Base-by-base conservation (phyloP, 371 early-diverging fungal genomes). In the Umbelopsis sp. region DNA sequence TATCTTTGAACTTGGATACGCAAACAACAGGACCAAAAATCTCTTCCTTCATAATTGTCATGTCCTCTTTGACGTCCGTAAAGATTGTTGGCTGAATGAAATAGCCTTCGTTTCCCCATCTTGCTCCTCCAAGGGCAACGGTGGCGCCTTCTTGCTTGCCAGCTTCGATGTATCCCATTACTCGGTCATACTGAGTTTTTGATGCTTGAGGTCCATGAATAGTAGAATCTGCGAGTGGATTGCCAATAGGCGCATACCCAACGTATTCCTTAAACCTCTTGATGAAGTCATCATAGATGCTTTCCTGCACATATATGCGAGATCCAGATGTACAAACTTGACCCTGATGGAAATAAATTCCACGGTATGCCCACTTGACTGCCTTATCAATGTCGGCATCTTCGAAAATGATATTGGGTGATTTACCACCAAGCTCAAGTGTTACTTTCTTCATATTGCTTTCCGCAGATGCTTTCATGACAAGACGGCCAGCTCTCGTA, bases 401-500 rank as follows among this genome's bases (percentile, higher is more conserved):
- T 10, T 18, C 25, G 22, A 57, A 57, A 8, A 57, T 57, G 18
- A 57, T 37, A 25, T 25, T 37, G 10, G 57, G 57, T 16, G 29
- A 32, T 22, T 57, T 57, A 3, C 57, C 57, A 18, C 57, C 57
- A 37, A 37, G 29, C 57, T 57, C 57, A 7, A 57, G 16, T 25
- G 35, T n/a, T 16, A 57, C 57, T 16, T 57, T 57, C 10, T 57
- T 24, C 57, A 57, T 8, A 24, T 57, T 57, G 25, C 24, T 24
- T 57, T 57, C 37, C 8, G 57, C 57, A 52, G 85, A 74, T n/a
- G 83, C 78, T 51, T 75, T 75, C 80, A 87, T 76, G 50, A 90
- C 73, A 65, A 70, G 70, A 63, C 86, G 80, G 20, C 91, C 89
- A 16, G 78, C 80, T 16, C 70, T 53, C 18, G 87, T 86, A 37